Evolutionary conservation across 345 rosid species (phyloP), one percentile per base, ranked within the genome.

Genomic region (Arabidopsis arenosa): DNA sequence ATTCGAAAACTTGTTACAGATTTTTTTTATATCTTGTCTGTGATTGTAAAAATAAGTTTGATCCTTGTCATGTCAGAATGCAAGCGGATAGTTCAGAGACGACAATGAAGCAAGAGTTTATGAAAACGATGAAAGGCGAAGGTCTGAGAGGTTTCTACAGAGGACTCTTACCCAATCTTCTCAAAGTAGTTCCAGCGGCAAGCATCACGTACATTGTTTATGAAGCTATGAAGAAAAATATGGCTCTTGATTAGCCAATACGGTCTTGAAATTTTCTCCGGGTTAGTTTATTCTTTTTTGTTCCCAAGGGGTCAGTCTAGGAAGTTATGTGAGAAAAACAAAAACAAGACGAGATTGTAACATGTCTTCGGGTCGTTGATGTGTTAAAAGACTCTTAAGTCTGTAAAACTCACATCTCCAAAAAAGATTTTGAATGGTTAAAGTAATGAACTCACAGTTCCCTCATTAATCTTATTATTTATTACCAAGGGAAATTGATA

Each of bases 161-260:
- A 84, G 99, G 99, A 64, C 80, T 96, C 15, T 83, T 93, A 61
- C 99, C 99, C 4, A 96, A 96, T 70, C 90, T 96, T 76, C 96
- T 96, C 54, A 93, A 93, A 59, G 87, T 85, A 37, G 89, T 85
- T 59, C 90, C 90, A 59, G 80, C 88, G 3, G 88, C 90, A 58
- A 84, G 90, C 80, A 86, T 88, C n/a, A 81, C 85, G 11, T 83
- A 83, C 80, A 35, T 80, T 71, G 93, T 91, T 67, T 96, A 96
- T 52, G 99, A 96, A 85, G 83, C 89, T 64, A 91, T 93, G 98
- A 91, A 88, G 82, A 91, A 96, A 84, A 86, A 87, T 47, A 82
- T 96, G 71, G 88, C 92, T 55, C 90, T 93, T 77, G 87, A 80
- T 63, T 84, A 84, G 70, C 80, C 74, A 36, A 40, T 23, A 48